Conservation (phyloP, 441 rosid species). For the Corymbia calophylla region DNA sequence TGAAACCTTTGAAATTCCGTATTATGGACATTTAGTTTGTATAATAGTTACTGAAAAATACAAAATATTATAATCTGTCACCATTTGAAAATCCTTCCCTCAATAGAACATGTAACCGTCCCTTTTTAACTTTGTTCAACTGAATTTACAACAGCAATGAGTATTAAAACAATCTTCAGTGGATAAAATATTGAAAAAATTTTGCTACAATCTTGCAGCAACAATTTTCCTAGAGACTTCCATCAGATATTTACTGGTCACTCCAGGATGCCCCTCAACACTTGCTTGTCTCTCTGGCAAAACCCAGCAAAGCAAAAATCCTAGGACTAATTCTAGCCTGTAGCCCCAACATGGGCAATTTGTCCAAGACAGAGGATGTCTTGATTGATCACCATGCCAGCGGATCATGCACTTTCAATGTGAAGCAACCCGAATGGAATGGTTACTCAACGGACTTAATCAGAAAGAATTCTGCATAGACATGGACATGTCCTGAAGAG, state of each 20-base stretch:
- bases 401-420: background rate
- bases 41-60: background rate
- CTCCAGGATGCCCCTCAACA: background rate
- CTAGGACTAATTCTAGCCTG: background rate
- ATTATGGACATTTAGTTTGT: background rate
- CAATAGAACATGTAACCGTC: background rate
- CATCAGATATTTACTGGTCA: background rate
- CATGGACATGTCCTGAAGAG: background rate
- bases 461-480: background rate
- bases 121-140: background rate
- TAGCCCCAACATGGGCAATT: background rate
- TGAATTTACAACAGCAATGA: background rate
- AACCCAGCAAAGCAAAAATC: background rate
- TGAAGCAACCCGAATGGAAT: background rate
- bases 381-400: background rate
- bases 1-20: background rate
- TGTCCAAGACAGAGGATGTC: background rate
- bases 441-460: background rate
- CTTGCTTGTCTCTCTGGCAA: background rate
- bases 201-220: background rate
- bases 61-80: fast-evolving
- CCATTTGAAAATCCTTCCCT: background rate
- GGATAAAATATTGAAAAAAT: background rate
- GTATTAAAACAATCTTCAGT: background rate
- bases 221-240: background rate